A percentile compares a stretch with the other conserved stretches of the same genome.
Conservation (phyloP, 2,329 filamentous ascomycete species). For the Fusarium sp. region DNA sequence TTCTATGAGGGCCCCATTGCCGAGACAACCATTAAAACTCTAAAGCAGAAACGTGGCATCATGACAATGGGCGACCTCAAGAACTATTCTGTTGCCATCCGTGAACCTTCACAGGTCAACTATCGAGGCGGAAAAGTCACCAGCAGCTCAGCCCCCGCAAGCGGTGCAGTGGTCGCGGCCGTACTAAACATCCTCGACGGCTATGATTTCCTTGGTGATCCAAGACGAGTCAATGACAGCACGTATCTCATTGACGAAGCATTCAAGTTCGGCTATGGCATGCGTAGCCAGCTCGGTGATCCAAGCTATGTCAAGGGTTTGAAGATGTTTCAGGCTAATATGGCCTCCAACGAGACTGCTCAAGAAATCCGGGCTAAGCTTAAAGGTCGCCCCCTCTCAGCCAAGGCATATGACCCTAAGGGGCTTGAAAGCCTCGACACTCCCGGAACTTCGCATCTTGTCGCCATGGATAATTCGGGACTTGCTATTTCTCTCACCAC, state of each 20-base stretch:
- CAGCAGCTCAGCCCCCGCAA: conserved; percentile 77
- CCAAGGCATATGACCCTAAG: conserved; percentile 61
- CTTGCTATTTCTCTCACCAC: conserved; percentile 84
- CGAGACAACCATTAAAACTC: conserved; percentile 75
- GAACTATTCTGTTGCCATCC: conserved; percentile 78
- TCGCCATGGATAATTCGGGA: conserved; percentile 77
- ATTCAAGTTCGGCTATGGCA: conserved; percentile 84
- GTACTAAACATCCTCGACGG: conserved; percentile 82
- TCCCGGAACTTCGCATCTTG: conserved; percentile 77
- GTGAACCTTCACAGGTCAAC: conserved; percentile 72
- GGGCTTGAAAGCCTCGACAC: conserved; percentile 69
- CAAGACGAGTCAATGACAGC: conserved; percentile 69
- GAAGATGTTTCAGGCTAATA: conserved; percentile 72
- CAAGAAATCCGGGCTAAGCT: conserved; percentile 66
- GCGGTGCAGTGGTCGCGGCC: conserved; percentile 80
- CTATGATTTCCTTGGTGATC: conserved; percentile 75
- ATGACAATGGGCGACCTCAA: conserved; percentile 82
- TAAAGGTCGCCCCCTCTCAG: conserved; percentile 58
- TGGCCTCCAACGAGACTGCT: conserved; percentile 74
- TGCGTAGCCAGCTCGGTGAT: conserved; percentile 81
- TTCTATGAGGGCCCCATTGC: conserved; percentile 81
- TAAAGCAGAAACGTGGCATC: conserved; percentile 76
- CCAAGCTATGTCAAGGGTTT: conserved; percentile 77
- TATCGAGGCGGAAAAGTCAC: conserved; percentile 81
- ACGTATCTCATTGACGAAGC: conserved; percentile 88